phyloP scores from a whole-genome alignment of 768 basidiomycete genomes.

The Kwoniella shandongensis region DNA sequence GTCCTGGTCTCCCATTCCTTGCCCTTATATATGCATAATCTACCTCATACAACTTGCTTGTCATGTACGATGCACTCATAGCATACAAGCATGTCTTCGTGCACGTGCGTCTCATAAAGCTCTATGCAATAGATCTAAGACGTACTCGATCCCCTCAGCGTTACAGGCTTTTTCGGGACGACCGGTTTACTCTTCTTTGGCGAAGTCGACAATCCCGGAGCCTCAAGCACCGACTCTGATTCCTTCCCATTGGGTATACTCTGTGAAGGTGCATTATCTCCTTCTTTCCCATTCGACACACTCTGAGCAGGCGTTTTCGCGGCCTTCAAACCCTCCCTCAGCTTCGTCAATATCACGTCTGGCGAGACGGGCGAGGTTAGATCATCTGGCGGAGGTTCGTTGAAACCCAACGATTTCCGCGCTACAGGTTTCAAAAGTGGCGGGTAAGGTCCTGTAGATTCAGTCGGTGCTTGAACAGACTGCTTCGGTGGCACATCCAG shows the following conservation, averaged over 20 bases:
- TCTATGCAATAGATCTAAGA: no score
- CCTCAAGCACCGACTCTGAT: not conserved
- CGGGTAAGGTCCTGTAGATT: no score
- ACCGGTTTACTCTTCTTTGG: slow-evolving; percentile 11
- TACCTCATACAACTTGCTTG: no score
- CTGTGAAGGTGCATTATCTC: no score
- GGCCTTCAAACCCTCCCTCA: no score
- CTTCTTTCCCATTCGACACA: no score
- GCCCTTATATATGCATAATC: no score
- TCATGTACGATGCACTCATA: no score
- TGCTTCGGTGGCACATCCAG: not conserved
- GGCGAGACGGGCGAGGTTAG: slow-evolving; percentile 25
- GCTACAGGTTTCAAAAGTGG: slow-evolving; percentile 1
- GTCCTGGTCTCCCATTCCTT: no score
- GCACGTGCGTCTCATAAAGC: no score
- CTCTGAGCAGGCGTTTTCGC: no score
- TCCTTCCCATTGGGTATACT: not conserved
- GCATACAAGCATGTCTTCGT: no score
- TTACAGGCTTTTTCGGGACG: slow-evolving; percentile 25
- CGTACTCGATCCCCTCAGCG: slow-evolving; percentile 7
- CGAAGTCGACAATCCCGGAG: not conserved
- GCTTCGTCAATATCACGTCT: slow-evolving; percentile 1
- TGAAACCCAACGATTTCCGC: slow-evolving; percentile 22
- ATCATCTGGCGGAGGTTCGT: slow-evolving; percentile 29
- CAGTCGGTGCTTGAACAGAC: not conserved